A percentile compares a stretch with the other conserved stretches of the same genome.
phyloP scores from a whole-genome alignment of 805 yeast species.

The Candida patagonica region DNA sequence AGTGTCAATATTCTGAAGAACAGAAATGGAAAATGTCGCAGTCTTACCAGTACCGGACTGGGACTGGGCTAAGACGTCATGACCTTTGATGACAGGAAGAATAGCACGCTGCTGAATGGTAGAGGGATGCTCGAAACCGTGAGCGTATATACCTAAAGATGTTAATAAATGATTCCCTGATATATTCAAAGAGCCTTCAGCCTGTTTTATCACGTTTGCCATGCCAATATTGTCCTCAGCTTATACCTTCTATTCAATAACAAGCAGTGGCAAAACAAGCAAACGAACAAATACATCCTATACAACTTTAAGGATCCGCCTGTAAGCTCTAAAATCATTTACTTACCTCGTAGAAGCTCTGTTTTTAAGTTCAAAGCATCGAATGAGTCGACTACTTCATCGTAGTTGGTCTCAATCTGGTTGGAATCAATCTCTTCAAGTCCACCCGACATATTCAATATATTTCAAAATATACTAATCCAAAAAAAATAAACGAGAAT shows the following conservation, averaged over 20 bases:
- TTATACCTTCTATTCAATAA: too few species aligned
- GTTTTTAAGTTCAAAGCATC: conserved; percentile 71
- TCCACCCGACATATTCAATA: conserved; percentile 33
- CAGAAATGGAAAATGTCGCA: conserved; percentile 93
- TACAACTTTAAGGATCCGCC: too few species aligned
- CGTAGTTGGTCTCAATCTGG: conserved; percentile 90
- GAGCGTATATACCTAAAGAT: conserved; percentile 48
- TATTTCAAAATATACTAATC: background rate
- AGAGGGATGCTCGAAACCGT: conserved; percentile 94
- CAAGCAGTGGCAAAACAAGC: too few species aligned
- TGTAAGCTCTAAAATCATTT: background rate
- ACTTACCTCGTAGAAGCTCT: conserved; percentile 27
- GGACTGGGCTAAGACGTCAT: conserved; percentile 97
- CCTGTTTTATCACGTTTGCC: too few species aligned
- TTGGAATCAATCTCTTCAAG: conserved; percentile 61
- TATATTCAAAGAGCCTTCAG: background rate
- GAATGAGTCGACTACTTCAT: conserved; percentile 70
- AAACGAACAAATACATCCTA: too few species aligned
- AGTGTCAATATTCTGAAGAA: conserved; percentile 77
- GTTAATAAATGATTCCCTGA: background rate
- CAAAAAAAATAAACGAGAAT: too few species aligned
- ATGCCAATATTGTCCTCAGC: too few species aligned
- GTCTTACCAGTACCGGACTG: conserved; percentile 99
- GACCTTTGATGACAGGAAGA: conserved; percentile 85
- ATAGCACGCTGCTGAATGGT: conserved; percentile 98